Evolutionary conservation across 345 rosid species (phyloP).

Genomic region (Atalantia buxifolia): DNA sequence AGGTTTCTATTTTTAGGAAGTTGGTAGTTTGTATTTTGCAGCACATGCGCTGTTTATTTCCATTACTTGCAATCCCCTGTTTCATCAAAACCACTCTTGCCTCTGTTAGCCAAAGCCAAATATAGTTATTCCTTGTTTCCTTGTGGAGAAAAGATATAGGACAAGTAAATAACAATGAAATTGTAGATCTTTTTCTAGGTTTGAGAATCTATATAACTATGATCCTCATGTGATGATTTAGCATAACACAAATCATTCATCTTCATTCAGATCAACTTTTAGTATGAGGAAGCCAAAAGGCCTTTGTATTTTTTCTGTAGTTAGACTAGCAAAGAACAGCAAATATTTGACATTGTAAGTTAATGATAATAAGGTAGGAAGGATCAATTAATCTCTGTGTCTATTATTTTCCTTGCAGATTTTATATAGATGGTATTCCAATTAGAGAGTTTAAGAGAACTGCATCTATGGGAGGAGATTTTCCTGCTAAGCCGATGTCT

Average conservation of each 20-base stretch:
- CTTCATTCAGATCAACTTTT: not conserved
- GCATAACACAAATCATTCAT: not conserved
- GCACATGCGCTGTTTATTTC: constrained; percentile 23
- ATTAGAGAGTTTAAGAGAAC: constrained; percentile 77
- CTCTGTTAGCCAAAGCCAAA: not conserved
- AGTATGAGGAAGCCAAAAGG: not conserved
- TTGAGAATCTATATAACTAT: not conserved
- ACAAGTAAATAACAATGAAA: not conserved
- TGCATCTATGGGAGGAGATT: constrained; percentile 71
- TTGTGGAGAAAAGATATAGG: not conserved
- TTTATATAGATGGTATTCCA: constrained; percentile 72
- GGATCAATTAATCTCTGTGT: not conserved
- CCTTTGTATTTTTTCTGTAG: not conserved
- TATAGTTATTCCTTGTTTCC: constrained; percentile 22
- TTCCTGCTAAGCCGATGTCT: constrained; percentile 96
- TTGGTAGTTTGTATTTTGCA: not conserved
- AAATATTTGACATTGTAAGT: not conserved
- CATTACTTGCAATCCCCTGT: constrained; percentile 15
- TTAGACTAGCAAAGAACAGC: too few species aligned
- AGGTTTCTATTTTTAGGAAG: constrained; percentile 20
- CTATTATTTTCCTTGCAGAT: constrained; percentile 41
- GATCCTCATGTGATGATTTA: not conserved
- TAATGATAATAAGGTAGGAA: not conserved
- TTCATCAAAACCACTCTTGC: constrained; percentile 22
- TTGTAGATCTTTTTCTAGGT: not conserved